Conservation (phyloP, 2,329 filamentous ascomycete species). For the Metarhizium brunneum region DNA sequence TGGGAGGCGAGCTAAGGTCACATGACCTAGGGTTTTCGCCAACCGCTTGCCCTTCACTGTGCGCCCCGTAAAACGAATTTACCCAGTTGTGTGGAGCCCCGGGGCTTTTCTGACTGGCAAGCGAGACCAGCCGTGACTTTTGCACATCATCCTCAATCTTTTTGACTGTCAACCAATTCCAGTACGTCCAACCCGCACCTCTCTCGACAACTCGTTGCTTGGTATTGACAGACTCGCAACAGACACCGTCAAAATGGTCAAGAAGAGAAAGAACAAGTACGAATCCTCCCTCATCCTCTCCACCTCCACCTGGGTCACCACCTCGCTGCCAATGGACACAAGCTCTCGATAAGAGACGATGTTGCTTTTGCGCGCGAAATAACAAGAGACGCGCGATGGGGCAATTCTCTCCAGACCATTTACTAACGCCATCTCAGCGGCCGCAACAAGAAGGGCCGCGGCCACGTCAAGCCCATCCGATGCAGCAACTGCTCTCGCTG, state of each 20-base stretch:
- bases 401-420: constrained; percentile 6
- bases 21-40: constrained; percentile 18
- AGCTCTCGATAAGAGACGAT: constrained; percentile 6
- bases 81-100: constrained; percentile 7
- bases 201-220: constrained; percentile 11
- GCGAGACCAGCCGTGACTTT: constrained; percentile 5
- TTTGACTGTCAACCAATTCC: constrained; percentile 8
- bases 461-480: constrained; percentile 98
- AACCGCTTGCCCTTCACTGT: constrained; percentile 12
- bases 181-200: constrained; percentile 17
- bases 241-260: constrained; percentile 58
- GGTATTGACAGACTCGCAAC: constrained; percentile 25
- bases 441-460: constrained; percentile 99
- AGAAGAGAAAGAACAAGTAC: constrained; percentile 64
- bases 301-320: not conserved
- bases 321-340: not conserved
- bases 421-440: constrained; percentile 48
- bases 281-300: constrained; percentile 14
- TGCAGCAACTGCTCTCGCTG: constrained; percentile 68
- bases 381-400: not conserved
- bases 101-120: constrained; percentile 5
- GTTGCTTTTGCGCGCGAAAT: constrained; percentile 5
- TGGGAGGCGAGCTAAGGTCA: constrained; percentile 9
- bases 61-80: constrained; percentile 2
- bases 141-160: constrained; percentile 11